These are phyloP conservation scores for Escallonia herrerae DNA, from an alignment of 129 eudicot species.

Conservation along the genomic window DNA sequence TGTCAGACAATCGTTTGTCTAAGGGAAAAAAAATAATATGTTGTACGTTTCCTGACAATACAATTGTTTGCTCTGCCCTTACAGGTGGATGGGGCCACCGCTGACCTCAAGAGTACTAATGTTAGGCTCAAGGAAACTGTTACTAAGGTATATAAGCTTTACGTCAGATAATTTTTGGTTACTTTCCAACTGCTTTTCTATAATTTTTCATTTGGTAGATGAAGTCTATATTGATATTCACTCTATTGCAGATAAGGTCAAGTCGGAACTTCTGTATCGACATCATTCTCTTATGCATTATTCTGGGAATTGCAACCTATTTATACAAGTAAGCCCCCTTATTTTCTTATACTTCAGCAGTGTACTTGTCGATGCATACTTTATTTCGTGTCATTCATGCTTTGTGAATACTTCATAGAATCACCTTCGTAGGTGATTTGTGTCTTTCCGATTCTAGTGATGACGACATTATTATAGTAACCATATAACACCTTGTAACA, in stretches of 20 bases:
- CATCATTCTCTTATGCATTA: slow-evolving; percentile 45
- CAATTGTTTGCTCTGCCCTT: neutral
- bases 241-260: slow-evolving; percentile 45
- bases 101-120: slow-evolving; percentile 38
- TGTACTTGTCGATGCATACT: neutral
- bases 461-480: no score
- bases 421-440: no score
- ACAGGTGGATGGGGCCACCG: slow-evolving; percentile 45
- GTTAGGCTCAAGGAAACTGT: slow-evolving; percentile 50
- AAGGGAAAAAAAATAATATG: neutral
- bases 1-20: neutral
- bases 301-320: slow-evolving; percentile 62
- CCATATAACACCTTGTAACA: no score
- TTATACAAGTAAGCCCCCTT: slow-evolving; percentile 55
- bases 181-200: neutral
- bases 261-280: slow-evolving; percentile 52
- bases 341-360: slow-evolving; percentile 3
- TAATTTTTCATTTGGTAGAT: neutral
- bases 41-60: neutral
- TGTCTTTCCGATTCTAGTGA: no score
- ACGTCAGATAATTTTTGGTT: neutral
- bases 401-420: no score
- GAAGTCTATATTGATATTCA: neutral
- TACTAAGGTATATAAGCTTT: slow-evolving; percentile 23
- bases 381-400: neutral